Evolutionary conservation across 257 asterid genomes (phyloP), one percentile per base, ranked within the genome.

Genomic region (Buddleja alternifolia): DNA sequence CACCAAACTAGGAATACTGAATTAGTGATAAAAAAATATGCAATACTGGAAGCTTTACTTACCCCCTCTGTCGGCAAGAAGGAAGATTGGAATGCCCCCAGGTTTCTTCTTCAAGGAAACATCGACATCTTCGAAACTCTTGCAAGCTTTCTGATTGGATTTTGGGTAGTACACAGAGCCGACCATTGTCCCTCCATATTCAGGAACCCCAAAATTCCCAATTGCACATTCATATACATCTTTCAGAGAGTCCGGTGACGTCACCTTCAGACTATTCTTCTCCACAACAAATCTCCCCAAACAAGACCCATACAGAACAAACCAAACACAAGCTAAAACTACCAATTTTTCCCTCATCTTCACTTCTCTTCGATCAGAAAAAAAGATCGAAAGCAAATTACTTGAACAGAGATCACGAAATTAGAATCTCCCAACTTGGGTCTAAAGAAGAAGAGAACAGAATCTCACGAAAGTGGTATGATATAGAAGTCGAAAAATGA

Each of bases 141-240:
- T 57, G 73, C 99, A 93, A 0, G 85, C 97, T 63, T 82, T 78
- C n/a, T 93, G 93, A 77, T 93, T 77, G 68, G 91, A 79, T 75
- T 84, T 90, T 10, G 99, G 97, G 78, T 93, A 89, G 70, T 69
- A 41, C 16, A 90, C 96, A 8, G 79, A 79, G 21, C 99, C 99
- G 59, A 76, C 75, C 93, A 93, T 44, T 4, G 96, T 85, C 42
- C 99, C 99, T 52, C 99, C 99, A 69, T 93, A 93, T 46, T 88
- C 84, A 57, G 99, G 97, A 50, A 93, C 90, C 72, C 99, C 97
- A 73, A 93, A 93, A 82, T 93, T 90, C 82, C 99, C 99, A 78
- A 93, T 93, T 40, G 97, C 97, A 63, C 95, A 85, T 70, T 90
- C 97, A 47, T 90, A 81, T 40, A 84, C 92, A 53, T 72, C 86